Evolutionary conservation across 345 rosid species (phyloP).

Genomic region (Sonneratia alba): DNA sequence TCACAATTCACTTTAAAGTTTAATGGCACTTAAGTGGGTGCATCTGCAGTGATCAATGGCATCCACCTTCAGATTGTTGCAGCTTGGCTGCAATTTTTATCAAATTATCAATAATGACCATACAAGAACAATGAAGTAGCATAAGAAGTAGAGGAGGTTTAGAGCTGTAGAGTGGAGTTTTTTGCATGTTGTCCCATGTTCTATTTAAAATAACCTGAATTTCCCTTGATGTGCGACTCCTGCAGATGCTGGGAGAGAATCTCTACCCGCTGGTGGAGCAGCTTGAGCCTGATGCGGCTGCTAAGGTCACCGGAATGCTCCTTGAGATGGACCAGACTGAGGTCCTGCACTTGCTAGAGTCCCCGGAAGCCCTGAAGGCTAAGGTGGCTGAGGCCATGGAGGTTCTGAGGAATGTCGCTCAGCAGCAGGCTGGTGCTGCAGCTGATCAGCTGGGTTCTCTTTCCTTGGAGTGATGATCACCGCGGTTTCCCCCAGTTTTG

Average conservation of each 20-base stretch:
- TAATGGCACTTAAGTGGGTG: too few relatives aligned
- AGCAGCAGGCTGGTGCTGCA: conserved; percentile 44
- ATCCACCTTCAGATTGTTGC: too few relatives aligned
- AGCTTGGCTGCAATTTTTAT: too few relatives aligned
- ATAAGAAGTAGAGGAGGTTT: background rate
- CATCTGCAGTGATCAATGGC: too few relatives aligned
- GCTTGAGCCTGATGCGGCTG: conserved; percentile 81
- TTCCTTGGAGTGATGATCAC: conserved; percentile 48
- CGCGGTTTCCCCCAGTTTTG: background rate
- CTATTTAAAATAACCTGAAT: background rate
- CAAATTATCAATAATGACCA: too few relatives aligned
- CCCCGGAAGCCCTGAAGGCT: conserved; percentile 79
- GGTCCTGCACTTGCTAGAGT: conserved; percentile 86
- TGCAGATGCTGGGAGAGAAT: conserved; percentile 87
- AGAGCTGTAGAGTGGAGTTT: background rate
- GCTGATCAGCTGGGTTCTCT: conserved; percentile 68
- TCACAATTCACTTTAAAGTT: background rate
- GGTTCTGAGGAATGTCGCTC: conserved; percentile 63
- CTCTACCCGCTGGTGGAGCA: conserved; percentile 91
- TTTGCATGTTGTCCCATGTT: background rate
- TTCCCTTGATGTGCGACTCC: conserved; percentile 1
- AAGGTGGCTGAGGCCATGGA: conserved; percentile 97
- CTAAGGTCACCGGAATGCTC: conserved; percentile 95
- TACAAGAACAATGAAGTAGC: too few relatives aligned
- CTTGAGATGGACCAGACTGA: conserved; percentile 96